Base-by-base conservation (phyloP, 495 filamentous ascomycete genomes). In the Halenospora varia region DNA sequence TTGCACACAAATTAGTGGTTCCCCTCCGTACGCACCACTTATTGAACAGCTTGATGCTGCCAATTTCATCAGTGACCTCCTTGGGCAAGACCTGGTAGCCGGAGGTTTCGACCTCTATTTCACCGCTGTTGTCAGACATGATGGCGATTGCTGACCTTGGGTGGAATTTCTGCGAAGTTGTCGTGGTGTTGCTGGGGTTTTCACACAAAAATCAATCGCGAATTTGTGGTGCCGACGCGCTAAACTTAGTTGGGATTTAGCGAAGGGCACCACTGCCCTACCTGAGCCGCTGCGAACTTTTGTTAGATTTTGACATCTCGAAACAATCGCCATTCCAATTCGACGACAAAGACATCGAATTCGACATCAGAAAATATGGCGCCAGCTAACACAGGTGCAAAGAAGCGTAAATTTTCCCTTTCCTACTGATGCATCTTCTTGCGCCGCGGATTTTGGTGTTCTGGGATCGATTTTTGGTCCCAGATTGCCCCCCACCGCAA, bases 1-100 rank as follows among this genome's bases (percentile, higher is more conserved):
- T 40, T 24, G 42, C 24, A 11, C 51, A n/a, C 20, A 13, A 22
- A 24, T n/a, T 47, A 3, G 40, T 1, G 6, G 6, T 47, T 40
- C 25, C 10, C 22, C 39, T 42, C 39, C 19, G 10, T 47, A 45
- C 55, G 25, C 44, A 50, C 85, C 87, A 91, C 71, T 89, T 89
- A 80, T 88, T 96, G 88, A 99, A 99, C 62, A 99, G 88, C 87
- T 96, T 96, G 73, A 95, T 82, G 79, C 80, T 87, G 72, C 93
- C 94, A 80, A 94, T 85, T 78, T 96, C 90, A 62, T 85, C 80
- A 63, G 82, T 78, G 67, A 96, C 90, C 60, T 97, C 95, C 85
- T 96, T 97, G 73, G 94, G 94, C 68, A 99, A 88, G 71, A 94
- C 85, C 65, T 82, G 75, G 77, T 86, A 87, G 75, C 78, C 82